Base-by-base conservation (phyloP, 2,329 filamentous ascomycete genomes). In the Tothia fuscella region DNA sequence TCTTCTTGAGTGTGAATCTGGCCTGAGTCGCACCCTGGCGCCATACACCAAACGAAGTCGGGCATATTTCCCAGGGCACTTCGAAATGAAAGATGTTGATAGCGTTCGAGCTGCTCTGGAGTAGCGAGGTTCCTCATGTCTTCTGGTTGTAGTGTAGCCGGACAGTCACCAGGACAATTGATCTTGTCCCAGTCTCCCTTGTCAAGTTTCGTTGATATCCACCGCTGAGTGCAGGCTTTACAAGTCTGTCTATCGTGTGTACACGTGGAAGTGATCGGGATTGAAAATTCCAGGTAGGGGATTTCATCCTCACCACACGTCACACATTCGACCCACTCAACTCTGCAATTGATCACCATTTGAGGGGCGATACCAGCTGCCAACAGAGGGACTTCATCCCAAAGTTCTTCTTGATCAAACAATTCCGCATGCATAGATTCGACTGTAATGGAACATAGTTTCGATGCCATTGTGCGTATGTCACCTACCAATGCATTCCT, bases 21-120 rank as follows among this genome's bases (percentile, higher is more conserved):
- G 14, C 38, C 38, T 12, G 21, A 13, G 12, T 29, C 22, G 16
- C 38, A 40, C 9, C 12, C n/a, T 7, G 38, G 38, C 6, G 12
- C 17, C 14, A 40, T 20, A 28, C 38, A 40, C 38, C 38, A 32
- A 6, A 24, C 10, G 28, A 40, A 40, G 4, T 28, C 38, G 3
- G 38, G 38, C 3, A 40, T 40, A 5, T 14, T 21, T 25, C 13
- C 19, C 7, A 40, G 26, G 31, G 38, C 38, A 16, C 17, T 28
- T 25, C 38, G 38, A 16, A 19, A 16, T 10, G 38, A 29, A 12
- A 40, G 25, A 20, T 28, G 38, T 7, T 40, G 25, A 13, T 32
- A 40, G 17, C 32, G n/a, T 20, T 5, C 16, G 14, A 35, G 22
- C 3, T 35, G 12, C 16, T 35, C 32, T 14, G 20, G 17, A 10